Evolutionary conservation across 768 basidiomycete genomes (phyloP).

Genomic region (Butyriboletus loyo): DNA sequence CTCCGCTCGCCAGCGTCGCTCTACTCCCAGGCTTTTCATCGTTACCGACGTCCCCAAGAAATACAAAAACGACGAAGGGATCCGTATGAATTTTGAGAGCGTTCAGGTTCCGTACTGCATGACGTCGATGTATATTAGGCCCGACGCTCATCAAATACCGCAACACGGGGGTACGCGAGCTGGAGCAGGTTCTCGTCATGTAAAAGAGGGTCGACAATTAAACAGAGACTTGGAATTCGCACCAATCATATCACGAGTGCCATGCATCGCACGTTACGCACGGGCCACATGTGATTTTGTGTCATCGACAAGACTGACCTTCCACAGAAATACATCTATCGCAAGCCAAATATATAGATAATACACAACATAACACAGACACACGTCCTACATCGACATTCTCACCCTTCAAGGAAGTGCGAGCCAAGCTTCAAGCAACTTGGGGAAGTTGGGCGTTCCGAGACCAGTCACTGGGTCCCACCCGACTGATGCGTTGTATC

Average conservation of each 20-base stretch:
- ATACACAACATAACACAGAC: background rate
- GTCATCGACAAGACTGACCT: background rate
- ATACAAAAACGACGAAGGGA: too few relatives aligned
- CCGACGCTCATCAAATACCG: too few relatives aligned
- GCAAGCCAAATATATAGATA: background rate
- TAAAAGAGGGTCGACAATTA: too few relatives aligned
- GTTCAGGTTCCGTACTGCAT: too few relatives aligned
- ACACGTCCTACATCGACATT: background rate
- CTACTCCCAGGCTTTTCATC: too few relatives aligned
- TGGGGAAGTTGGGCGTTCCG: conserved; percentile 46
- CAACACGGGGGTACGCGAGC: too few relatives aligned
- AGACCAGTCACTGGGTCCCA: conserved; percentile 37
- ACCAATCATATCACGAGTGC: background rate
- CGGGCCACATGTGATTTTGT: background rate
- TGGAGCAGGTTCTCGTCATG: too few relatives aligned
- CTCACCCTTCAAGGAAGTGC: too few relatives aligned
- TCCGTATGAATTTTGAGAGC: too few relatives aligned
- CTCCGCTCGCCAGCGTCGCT: too few relatives aligned
- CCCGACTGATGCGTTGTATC: conserved; percentile 22
- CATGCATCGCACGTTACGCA: background rate
- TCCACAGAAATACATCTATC: background rate
- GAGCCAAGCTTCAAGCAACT: conserved; percentile 44
- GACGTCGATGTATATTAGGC: too few relatives aligned
- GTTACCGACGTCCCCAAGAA: too few relatives aligned
- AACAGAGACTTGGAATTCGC: background rate